Percentiles rank a stretch among this genome's conserved stretches.
phyloP scores from a whole-genome alignment of 108 stramenopile genomes.

The Conticribra weissflogii region DNA sequence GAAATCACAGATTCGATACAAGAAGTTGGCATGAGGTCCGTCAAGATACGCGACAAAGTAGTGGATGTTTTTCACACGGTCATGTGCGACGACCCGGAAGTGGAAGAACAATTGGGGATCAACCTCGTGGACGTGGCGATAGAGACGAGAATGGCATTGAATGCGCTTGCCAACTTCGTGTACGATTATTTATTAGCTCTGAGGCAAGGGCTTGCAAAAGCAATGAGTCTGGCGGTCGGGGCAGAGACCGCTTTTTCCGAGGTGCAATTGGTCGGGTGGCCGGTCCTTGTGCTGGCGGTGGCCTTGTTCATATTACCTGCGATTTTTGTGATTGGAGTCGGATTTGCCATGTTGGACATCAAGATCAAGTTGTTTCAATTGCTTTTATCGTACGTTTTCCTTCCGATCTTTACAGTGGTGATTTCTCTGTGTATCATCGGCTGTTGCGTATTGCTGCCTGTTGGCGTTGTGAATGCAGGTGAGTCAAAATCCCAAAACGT shows the following conservation, averaged over 20 bases:
- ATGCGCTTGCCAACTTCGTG: conserved; percentile 37
- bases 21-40: conserved; percentile 1
- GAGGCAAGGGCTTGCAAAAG: neutral
- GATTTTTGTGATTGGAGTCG: conserved; percentile 20
- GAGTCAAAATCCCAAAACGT: neutral
- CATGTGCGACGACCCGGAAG: conserved; percentile 3
- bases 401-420: conserved; percentile 11
- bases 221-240: neutral
- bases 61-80: conserved; percentile 17
- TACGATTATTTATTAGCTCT: conserved; percentile 44
- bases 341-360: conserved; percentile 4
- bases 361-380: conserved; percentile 1
- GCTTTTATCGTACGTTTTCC: conserved; percentile 15
- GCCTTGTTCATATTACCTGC: conserved; percentile 15
- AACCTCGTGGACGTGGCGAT: conserved; percentile 4
- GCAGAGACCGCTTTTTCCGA: conserved; percentile 10
- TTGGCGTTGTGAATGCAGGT: conserved; percentile 24
- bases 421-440: conserved; percentile 7
- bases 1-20: conserved; percentile 20
- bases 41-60: conserved; percentile 23
- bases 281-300: conserved; percentile 7
- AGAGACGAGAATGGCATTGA: conserved; percentile 29
- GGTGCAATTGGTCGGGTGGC: conserved; percentile 10
- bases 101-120: conserved; percentile 5
- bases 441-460: conserved; percentile 14